A percentile compares a stretch with the other conserved stretches of the same genome.
Conservation (phyloP, 129 eudicot genomes). For the Silybum marianum region DNA sequence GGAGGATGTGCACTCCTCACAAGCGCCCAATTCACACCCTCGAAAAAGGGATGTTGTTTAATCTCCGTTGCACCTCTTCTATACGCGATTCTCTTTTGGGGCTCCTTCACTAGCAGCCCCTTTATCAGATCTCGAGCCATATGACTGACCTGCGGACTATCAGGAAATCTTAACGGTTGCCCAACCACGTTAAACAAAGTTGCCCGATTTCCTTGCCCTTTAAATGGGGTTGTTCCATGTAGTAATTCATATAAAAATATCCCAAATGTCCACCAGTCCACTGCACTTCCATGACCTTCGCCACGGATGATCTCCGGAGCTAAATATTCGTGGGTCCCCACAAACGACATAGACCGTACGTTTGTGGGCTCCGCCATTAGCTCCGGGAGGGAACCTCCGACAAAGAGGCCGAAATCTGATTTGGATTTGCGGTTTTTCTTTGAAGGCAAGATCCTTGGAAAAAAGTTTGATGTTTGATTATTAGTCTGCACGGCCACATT, state of each 20-base stretch:
- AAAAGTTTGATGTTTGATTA: constrained; percentile 54
- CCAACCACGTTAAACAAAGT: constrained; percentile 74
- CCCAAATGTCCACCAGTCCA: constrained; percentile 91
- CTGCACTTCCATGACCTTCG: constrained; percentile 88
- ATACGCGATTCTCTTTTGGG: constrained; percentile 69
- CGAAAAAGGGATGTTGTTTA: constrained; percentile 74
- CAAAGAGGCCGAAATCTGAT: constrained; percentile 68
- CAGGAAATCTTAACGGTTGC: constrained; percentile 72
- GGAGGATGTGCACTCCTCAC: constrained; percentile 69
- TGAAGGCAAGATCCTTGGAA: constrained; percentile 62
- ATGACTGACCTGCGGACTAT: constrained; percentile 50
- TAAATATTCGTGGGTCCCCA: constrained; percentile 76
- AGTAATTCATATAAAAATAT: constrained; percentile 70
- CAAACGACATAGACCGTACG: constrained; percentile 81
- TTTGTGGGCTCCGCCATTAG: constrained; percentile 82
- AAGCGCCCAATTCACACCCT: constrained; percentile 79
- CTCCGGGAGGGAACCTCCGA: constrained; percentile 61
- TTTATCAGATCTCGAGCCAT: constrained; percentile 61
- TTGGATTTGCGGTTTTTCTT: constrained; percentile 73
- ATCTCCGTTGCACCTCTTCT: constrained; percentile 77
- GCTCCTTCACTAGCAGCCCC: constrained; percentile 74
- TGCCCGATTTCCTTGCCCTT: constrained; percentile 70
- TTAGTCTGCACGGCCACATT: constrained; percentile 32
- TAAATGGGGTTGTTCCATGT: constrained; percentile 78
- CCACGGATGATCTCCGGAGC: constrained; percentile 85